These are phyloP conservation scores for Dioscorea cayenensis DNA, from an alignment of 116 monocot species.

Conservation along the genomic window DNA sequence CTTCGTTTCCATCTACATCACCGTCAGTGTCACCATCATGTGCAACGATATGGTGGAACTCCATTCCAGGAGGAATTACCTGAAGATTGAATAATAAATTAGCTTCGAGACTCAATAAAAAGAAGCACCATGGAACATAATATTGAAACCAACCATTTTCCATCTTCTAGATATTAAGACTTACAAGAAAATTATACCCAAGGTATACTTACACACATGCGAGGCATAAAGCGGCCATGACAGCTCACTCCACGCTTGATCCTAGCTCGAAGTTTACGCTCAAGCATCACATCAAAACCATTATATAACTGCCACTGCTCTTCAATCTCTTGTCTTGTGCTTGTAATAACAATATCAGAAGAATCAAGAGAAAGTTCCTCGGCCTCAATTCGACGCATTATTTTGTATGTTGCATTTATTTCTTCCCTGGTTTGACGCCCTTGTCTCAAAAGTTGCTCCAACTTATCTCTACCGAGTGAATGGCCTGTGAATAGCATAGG, in stretches of 20 bases:
- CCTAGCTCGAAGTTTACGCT: constrained; percentile 82
- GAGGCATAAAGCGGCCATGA: constrained; percentile 92
- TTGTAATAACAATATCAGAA: constrained; percentile 84
- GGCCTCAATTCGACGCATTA: constrained; percentile 33
- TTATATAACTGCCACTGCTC: constrained; percentile 96
- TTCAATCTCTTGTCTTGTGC: constrained; percentile 96
- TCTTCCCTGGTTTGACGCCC: constrained; percentile 93
- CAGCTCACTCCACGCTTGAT: constrained; percentile 93
- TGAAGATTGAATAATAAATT: constrained; percentile 15
- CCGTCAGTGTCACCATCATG: constrained; percentile 63
- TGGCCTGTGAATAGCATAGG: constrained; percentile 99
- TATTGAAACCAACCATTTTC: too few relatives aligned
- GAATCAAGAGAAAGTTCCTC: constrained; percentile 12
- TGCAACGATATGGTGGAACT: constrained; percentile 62
- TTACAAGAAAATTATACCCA: neutral
- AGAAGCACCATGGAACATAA: too few relatives aligned
- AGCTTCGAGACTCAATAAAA: neutral
- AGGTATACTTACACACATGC: constrained; percentile 79
- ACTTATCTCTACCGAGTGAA: constrained; percentile 94
- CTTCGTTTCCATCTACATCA: constrained; percentile 64
- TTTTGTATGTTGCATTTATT: constrained; percentile 90
- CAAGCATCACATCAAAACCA: constrained; percentile 91
- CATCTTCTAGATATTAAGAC: neutral
- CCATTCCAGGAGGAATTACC: constrained; percentile 99
- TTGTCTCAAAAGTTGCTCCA: constrained; percentile 91